Conservation (phyloP, 2,329 filamentous ascomycete species). For the Ceratocystis eucalypticola region DNA sequence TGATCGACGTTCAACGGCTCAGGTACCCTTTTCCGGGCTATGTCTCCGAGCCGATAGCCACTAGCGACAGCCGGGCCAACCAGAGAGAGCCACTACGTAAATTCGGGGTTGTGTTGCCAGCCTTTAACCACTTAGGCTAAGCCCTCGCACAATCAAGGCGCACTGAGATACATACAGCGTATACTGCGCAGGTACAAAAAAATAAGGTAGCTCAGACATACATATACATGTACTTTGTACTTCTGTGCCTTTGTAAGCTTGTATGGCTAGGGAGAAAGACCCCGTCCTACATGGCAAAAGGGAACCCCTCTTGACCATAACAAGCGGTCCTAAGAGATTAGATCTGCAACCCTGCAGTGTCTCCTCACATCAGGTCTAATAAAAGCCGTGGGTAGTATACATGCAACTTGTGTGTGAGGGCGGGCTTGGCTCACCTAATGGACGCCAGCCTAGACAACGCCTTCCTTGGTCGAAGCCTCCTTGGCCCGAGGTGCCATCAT, state of each 20-base stretch:
- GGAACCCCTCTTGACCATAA: neutral
- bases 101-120: neutral
- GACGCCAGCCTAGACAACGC: neutral
- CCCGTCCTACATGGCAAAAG: neutral
- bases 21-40: neutral
- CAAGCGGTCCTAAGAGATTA: neutral
- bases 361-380: constrained; percentile 3
- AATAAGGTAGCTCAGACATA: neutral
- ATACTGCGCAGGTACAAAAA: neutral
- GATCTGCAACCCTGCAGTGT: constrained; percentile 2
- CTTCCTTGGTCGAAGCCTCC: no score
- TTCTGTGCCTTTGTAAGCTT: no score
- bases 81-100: no score
- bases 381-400: neutral
- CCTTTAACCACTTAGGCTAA: neutral
- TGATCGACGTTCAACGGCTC: neutral
- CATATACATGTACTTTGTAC: neutral
- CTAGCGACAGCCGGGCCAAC: neutral
- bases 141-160: neutral
- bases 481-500: neutral
- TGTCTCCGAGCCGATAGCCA: neutral
- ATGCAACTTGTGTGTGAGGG: neutral
- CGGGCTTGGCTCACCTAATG: neutral
- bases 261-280: neutral
- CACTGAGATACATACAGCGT: no score